Percentiles rank a stretch among this genome's conserved stretches.
phyloP scores from a whole-genome alignment of 768 basidiomycete species.

The Dioszegia crocea region DNA sequence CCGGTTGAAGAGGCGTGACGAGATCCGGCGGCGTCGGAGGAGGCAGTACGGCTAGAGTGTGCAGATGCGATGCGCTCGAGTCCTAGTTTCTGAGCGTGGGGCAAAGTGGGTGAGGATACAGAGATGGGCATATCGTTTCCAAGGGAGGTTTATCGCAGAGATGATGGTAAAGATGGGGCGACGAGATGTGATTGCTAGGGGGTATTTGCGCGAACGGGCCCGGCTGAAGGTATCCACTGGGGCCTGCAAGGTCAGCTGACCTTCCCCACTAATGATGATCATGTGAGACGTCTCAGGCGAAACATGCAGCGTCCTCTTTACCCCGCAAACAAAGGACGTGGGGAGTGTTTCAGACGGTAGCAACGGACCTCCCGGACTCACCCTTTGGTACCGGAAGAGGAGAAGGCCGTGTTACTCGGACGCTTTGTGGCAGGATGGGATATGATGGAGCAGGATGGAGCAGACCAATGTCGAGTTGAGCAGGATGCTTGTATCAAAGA shows the following conservation, averaged over 20 bases:
- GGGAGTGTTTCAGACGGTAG: not conserved
- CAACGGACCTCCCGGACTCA: not conserved
- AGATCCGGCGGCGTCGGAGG: not conserved
- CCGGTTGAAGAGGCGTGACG: not conserved
- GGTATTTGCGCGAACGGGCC: no score
- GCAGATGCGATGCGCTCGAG: not conserved
- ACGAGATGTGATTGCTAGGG: not conserved
- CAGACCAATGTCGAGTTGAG: no score
- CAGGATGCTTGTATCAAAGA: no score
- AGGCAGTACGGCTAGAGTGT: not conserved
- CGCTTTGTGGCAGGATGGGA: no score
- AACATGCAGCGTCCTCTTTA: not conserved
- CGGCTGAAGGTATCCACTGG: no score
- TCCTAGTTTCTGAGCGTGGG: not conserved
- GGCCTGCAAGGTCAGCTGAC: not conserved
- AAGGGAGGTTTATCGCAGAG: no score
- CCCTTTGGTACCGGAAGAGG: no score
- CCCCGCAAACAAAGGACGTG: conserved; percentile 8
- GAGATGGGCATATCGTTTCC: no score
- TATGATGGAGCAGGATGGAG: no score
- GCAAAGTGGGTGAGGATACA: not conserved
- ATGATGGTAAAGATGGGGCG: no score
- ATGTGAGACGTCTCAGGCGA: not conserved
- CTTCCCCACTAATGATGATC: not conserved
- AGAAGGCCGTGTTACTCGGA: no score